phyloP scores from a whole-genome alignment of 371 early-diverging fungal genomes.

The Smittium mucronatum region DNA sequence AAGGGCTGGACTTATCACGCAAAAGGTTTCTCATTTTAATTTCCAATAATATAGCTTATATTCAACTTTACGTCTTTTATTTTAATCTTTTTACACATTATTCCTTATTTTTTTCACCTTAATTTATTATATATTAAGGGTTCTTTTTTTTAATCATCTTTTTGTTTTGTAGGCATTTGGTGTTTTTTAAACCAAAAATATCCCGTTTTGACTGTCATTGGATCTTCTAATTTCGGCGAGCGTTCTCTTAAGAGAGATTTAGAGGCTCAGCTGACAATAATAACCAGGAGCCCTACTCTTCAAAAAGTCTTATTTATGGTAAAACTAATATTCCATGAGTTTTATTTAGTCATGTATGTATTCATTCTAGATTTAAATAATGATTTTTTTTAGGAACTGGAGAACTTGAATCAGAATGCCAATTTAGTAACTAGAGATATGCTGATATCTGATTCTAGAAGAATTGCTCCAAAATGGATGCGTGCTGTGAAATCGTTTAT shows the following conservation, averaged over 20 bases:
- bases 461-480: background rate
- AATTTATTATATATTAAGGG: too few species aligned
- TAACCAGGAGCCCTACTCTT: conserved; percentile 45
- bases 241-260: conserved; percentile 79
- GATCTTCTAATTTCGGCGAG: conserved; percentile 86
- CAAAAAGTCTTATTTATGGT: conserved; percentile 47
- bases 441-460: background rate
- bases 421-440: background rate
- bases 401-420: background rate
- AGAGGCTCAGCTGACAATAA: conserved; percentile 68
- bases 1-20: conserved; percentile 28
- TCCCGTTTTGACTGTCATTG: conserved; percentile 65
- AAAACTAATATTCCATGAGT: conserved; percentile 4
- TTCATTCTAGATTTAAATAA: background rate
- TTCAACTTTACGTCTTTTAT: conserved; percentile 10
- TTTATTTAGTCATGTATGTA: background rate
- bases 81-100: too few species aligned
- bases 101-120: too few species aligned
- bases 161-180: conserved; percentile 45
- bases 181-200: conserved; percentile 29
- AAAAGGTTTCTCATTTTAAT: conserved; percentile 18
- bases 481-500: background rate
- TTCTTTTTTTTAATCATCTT: too few species aligned
- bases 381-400: background rate
- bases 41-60: background rate